A percentile compares a stretch with the other conserved stretches of the same genome.
phyloP scores from a whole-genome alignment of 768 basidiomycete genomes.

The Exidia glandulosa region DNA sequence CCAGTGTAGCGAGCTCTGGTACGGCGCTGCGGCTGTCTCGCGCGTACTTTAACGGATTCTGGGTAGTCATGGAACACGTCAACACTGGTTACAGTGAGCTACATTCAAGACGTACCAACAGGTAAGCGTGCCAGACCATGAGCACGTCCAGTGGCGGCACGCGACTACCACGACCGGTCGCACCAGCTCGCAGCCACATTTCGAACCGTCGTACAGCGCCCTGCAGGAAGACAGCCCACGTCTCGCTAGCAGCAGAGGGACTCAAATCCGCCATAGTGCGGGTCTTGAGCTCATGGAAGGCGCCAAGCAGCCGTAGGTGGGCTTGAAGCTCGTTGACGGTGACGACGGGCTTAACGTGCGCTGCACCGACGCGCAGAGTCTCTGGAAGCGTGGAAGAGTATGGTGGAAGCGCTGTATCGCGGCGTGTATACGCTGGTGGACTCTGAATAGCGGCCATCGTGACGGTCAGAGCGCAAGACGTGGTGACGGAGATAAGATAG shows the following conservation, averaged over 20 bases:
- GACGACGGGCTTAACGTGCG: conserved; percentile 4
- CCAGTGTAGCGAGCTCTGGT: not conserved
- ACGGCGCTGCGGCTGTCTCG: not conserved
- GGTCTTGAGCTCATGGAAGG: conserved; percentile 6
- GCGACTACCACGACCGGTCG: not conserved
- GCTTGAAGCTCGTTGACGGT: conserved; percentile 3
- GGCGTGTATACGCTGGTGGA: not conserved
- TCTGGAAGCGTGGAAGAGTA: not conserved
- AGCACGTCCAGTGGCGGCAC: conserved; percentile 7
- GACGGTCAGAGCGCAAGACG: too few relatives aligned
- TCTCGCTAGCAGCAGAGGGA: too few relatives aligned
- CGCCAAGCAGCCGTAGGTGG: conserved; percentile 6
- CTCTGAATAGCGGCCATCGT: not conserved
- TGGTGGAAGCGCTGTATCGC: not conserved
- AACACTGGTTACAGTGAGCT: not conserved
- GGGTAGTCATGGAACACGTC: not conserved
- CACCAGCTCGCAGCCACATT: conserved; percentile 1
- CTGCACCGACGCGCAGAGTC: not conserved
- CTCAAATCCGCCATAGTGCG: too few relatives aligned
- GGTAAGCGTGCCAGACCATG: conserved; percentile 13
- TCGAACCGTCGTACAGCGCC: conserved; percentile 6
- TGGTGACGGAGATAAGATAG: too few relatives aligned
- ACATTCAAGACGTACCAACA: conserved; percentile 1
- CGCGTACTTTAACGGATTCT: not conserved
- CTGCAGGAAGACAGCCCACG: too few relatives aligned